Evolutionary conservation across 805 yeast genomes (phyloP), one percentile per base, ranked within the genome.

Genomic region (Jamesozyma jinghongensis): DNA sequence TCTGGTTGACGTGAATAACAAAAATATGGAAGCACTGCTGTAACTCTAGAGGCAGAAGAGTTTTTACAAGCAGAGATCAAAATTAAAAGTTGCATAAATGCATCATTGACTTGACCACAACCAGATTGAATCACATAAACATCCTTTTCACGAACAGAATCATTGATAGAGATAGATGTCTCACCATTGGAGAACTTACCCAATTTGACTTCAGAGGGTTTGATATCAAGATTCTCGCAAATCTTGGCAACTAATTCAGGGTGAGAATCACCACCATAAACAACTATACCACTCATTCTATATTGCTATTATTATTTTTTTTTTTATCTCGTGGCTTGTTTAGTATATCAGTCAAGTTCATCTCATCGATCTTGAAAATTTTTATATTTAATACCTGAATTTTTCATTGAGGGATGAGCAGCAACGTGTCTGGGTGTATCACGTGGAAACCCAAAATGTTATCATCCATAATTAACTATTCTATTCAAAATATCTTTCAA

Each of bases 1-100:
- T 90, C 97, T 3, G 96, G 94, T 63, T 92, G 99, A 56, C 99
- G 74, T 3, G 95, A 84, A 59, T 92, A 92, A 20, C 97, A 96
- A 63, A 92, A 92, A 45, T 87, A 70, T 3, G 99, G 98, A 61
- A 85, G 69, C 25, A 87, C 95, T 0, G 90, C 95, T 2, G 95
- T 85, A 34, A 87, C 94, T 43, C 90, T 71, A 43, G 75, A 76
- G 12, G 96, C 95, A 43, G 90, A 79, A 2, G 97, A 94, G 36
- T 85, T 80, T 54, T 88, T 88, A 63, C 95, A 85, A 2, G 96
- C 96, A n/a, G 88, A 79, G 22, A 87, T 77, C 71, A 85, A 75
- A 49, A 87, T 81, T 51, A 87, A 63, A 37, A 88, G 66, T 63
- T 87, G 95, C 61, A 88, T 74, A 50, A 87, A 81, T 52, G 76